phyloP scores from a whole-genome alignment of 192 early-diverging fungal genomes.

The Ambispora gerdemannii region DNA sequence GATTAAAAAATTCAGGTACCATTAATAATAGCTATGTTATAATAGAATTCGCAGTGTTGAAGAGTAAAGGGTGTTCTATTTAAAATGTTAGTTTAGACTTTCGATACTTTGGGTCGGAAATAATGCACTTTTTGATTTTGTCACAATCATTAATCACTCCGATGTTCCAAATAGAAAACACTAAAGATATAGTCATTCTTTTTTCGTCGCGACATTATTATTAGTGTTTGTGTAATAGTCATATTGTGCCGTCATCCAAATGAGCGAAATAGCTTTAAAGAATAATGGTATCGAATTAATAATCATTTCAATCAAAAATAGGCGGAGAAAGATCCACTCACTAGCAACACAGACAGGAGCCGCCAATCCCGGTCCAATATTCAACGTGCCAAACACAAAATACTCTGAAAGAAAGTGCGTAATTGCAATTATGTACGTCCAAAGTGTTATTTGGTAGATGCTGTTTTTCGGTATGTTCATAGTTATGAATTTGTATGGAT shows the following conservation, averaged over 20 bases:
- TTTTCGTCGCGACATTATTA: not conserved
- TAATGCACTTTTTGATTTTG: too few relatives aligned
- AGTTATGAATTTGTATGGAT: too few relatives aligned
- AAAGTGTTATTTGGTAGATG: conserved; percentile 55
- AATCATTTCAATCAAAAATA: not conserved
- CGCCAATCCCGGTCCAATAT: conserved; percentile 60
- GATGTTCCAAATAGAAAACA: too few relatives aligned
- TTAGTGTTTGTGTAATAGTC: conserved; percentile 34
- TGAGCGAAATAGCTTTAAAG: conserved; percentile 35
- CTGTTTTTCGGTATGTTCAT: conserved; percentile 23
- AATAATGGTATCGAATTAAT: conserved; percentile 15
- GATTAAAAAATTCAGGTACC: too few relatives aligned
- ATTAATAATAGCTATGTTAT: too few relatives aligned
- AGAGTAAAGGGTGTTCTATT: too few relatives aligned
- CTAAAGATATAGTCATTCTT: too few relatives aligned
- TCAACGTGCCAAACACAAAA: conserved; percentile 58
- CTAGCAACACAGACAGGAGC: conserved; percentile 65
- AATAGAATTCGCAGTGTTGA: too few relatives aligned
- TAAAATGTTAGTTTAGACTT: too few relatives aligned
- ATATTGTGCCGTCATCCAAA: conserved; percentile 43
- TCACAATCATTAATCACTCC: too few relatives aligned
- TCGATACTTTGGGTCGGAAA: too few relatives aligned
- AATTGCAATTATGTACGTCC: conserved; percentile 71
- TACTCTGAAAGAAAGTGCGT: conserved; percentile 67
- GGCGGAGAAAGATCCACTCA: conserved; percentile 32